Conservation (phyloP, 2,329 filamentous ascomycete species). For the Akanthomyces dipterigenus region DNA sequence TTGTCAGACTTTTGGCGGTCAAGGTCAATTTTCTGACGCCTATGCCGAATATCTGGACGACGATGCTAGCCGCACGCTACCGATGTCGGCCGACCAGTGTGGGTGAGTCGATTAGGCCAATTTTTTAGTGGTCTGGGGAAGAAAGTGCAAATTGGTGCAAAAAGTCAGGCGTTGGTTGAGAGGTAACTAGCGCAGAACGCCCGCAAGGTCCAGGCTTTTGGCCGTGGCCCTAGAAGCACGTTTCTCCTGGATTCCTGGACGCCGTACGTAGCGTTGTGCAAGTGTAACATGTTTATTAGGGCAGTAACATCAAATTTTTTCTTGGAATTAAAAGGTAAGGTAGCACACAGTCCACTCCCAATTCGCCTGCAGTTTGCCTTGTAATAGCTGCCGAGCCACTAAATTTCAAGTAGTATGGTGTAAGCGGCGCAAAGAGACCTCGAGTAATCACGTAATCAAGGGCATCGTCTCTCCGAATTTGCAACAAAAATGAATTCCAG, state of each 20-base stretch:
- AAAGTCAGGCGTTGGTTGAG: not conserved
- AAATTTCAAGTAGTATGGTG: no score
- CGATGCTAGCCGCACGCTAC: slow-evolving; percentile 8
- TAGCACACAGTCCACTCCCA: not conserved
- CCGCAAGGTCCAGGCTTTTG: not conserved
- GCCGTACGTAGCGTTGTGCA: not conserved
- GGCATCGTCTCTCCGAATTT: not conserved
- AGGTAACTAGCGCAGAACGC: not conserved
- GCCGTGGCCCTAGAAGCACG: not conserved
- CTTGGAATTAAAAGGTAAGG: not conserved
- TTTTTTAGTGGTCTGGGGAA: slow-evolving; percentile 7
- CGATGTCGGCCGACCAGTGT: slow-evolving; percentile 8
- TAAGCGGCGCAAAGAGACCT: no score
- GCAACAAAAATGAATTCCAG: not conserved
- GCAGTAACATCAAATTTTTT: no score
- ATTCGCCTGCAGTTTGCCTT: not conserved
- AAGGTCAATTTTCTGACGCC: not conserved
- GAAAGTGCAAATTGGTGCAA: not conserved
- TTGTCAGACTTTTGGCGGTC: not conserved
- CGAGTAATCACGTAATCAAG: not conserved
- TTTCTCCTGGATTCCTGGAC: not conserved
- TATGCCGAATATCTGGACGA: not conserved
- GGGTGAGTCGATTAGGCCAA: not conserved
- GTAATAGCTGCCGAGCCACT: no score
- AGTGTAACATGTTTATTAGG: no score